Evolutionary conservation across 2,329 filamentous ascomycete genomes (phyloP).

Genomic region (Neonectria hederae): DNA sequence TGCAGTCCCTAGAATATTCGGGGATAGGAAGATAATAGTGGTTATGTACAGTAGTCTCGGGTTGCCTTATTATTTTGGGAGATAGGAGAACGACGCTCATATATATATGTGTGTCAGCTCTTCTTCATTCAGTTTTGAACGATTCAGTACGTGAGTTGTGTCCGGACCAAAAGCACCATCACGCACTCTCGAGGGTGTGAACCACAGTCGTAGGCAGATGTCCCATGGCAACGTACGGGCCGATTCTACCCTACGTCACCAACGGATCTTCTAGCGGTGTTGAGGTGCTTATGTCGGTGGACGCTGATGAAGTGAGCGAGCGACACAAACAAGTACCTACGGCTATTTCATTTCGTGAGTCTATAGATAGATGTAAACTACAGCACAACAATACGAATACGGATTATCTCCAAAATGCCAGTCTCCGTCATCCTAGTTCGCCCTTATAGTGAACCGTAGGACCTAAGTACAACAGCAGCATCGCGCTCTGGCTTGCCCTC

Average conservation of each 20-base stretch:
- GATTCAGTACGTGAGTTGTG: neutral
- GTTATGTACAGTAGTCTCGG: neutral
- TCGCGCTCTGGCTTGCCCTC: conserved; percentile 45
- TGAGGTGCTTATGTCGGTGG: too few species aligned
- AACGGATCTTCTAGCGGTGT: neutral
- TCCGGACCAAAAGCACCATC: neutral
- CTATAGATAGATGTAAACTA: neutral
- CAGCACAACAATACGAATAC: neutral
- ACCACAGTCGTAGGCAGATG: neutral
- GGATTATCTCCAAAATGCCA: neutral
- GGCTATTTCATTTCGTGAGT: too few species aligned
- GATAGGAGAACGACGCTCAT: neutral
- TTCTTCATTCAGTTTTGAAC: neutral
- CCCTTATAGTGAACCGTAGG: conserved; percentile 13
- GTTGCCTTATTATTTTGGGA: neutral
- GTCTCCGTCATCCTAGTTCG: neutral
- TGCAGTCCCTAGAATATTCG: neutral
- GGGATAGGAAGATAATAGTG: neutral
- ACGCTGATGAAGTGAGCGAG: too few species aligned
- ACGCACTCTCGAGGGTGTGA: neutral
- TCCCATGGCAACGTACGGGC: neutral
- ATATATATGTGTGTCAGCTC: neutral
- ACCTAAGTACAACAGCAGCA: conserved; percentile 39
- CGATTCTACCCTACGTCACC: neutral
- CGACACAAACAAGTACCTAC: too few species aligned